phyloP scores from a whole-genome alignment of 2,329 filamentous ascomycete species.

The Nemania bipapillata region DNA sequence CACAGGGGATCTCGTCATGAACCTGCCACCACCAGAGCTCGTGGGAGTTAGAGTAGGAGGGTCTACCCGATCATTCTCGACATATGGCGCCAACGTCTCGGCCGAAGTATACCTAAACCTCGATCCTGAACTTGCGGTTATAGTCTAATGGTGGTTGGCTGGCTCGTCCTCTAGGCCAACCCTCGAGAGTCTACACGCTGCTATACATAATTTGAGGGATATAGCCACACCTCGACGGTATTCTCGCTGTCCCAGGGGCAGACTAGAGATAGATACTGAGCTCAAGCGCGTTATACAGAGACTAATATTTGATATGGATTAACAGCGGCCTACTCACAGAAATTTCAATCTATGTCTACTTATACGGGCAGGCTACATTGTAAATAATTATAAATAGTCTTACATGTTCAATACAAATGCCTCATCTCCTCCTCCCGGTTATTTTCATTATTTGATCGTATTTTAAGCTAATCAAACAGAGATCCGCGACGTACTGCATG shows the following conservation, averaged over 20 bases:
- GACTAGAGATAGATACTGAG: not conserved
- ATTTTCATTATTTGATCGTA: no score
- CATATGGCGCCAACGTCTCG: not conserved
- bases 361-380: no score
- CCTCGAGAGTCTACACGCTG: not conserved
- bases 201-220: not conserved
- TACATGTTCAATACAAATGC: no score
- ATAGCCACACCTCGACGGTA: conserved; percentile 2
- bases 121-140: not conserved
- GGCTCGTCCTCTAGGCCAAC: not conserved
- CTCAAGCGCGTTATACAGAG: not conserved
- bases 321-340: no score
- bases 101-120: not conserved
- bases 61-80: not conserved
- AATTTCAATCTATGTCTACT: not conserved
- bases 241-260: not conserved
- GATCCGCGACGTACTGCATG: no score
- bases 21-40: not conserved
- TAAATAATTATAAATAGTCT: no score
- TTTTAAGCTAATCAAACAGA: no score
- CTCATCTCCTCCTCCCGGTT: no score
- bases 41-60: not conserved
- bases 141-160: conserved; percentile 16
- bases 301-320: conserved; percentile 2
- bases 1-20: not conserved